Evolutionary conservation across 139 green algal species (phyloP).

Genomic region (Chlamydomonas applanata): DNA sequence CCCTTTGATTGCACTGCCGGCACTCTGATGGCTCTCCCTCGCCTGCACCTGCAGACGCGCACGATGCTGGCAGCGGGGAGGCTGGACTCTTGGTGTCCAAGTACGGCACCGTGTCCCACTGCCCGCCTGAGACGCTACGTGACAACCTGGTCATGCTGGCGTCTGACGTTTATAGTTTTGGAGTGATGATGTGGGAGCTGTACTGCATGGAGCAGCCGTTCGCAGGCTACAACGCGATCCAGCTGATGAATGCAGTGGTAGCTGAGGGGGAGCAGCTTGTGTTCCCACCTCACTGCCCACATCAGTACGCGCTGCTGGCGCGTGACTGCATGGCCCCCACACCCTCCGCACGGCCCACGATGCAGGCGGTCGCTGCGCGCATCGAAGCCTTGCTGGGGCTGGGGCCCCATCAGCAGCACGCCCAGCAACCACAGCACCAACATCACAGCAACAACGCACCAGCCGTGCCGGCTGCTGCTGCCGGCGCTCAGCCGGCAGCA

Average conservation of each 20-base stretch:
- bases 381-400: too few species aligned
- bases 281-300: not conserved
- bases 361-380: too few species aligned
- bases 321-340: not conserved
- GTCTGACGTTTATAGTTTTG: constrained; percentile 7
- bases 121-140: not conserved
- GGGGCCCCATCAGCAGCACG: too few species aligned
- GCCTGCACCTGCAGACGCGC: not conserved
- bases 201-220: constrained; percentile 1
- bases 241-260: constrained; percentile 9
- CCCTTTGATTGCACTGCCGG: too few species aligned
- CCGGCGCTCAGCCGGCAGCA: too few species aligned
- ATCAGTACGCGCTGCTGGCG: not conserved
- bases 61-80: not conserved
- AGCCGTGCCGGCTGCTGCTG: too few species aligned
- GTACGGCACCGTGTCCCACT: not conserved
- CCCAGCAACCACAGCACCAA: too few species aligned
- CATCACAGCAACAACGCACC: too few species aligned
- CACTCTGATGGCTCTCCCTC: too few species aligned
- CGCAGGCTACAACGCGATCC: not conserved
- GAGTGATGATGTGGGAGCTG: constrained; percentile 2
- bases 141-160: constrained; percentile 6
- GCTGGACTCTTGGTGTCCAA: not conserved
- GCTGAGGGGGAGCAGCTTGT: not conserved
- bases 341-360: not conserved